Base-by-base conservation (phyloP, 2,329 filamentous ascomycete species). In the Stromatinia cepivora region DNA sequence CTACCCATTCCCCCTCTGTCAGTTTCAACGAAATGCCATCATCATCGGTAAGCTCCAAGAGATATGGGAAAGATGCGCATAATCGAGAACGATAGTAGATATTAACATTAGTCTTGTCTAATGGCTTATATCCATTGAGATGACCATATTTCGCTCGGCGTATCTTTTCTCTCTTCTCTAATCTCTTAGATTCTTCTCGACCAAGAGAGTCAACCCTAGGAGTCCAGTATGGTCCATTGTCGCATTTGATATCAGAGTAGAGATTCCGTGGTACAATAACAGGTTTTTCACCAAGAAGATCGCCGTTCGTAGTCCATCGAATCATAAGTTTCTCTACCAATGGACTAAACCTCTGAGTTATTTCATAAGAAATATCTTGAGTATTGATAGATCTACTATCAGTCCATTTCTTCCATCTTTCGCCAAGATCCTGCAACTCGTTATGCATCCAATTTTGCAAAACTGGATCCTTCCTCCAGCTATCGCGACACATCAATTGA, bases 1-100 rank as follows among this genome's bases (percentile, higher is more conserved):
- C 15, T n/a, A 53, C n/a, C 62, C 48, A 65, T 53, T 65, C 31
- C 2, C 5, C 11, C 13, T 65, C 48, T 39, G 8, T 65, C 46
- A 65, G 2, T 65, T 42, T 65, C 25, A 65, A 65, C 22, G 62
- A 6, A 10, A 53, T 39, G 15, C 48, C n/a, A 15, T 52, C 31
- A 2, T 65, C 45, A 48, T 65, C 34, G 31, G 9, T 54, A 31
- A 65, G 31, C 13, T 65, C 34, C 48, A 65, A 4, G 13, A 52
- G 39, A 15, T 31, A 22, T 54, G n/a, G 62, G 22, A 65, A 65
- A 1, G 48, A 65, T 34, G 34, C 34, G 20, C 22, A 54, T 39
- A 65, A 22, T 2, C 62, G 48, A 52, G 62, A 53, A 31, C 48
- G 28, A 65, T 65, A 65, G 13, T 65, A 65, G 48, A 65, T 42